Evolutionary conservation across 2,329 filamentous ascomycete genomes (phyloP).

Genomic region (Lasiodiplodia gonubiensis): DNA sequence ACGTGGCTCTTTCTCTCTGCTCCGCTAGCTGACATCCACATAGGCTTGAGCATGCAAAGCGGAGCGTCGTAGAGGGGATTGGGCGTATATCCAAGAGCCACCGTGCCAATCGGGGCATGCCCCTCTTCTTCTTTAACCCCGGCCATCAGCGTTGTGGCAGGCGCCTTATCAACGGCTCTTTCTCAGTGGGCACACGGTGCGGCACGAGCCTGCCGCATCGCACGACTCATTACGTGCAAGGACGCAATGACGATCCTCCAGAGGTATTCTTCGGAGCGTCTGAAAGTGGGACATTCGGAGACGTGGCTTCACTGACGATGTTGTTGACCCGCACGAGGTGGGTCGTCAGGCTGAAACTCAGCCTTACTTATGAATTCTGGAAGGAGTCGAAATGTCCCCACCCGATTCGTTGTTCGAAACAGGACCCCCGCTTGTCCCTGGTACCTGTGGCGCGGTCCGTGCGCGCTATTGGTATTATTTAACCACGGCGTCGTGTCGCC

Average conservation of each 20-base stretch:
- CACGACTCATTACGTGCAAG: too few species aligned
- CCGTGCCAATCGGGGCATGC: not conserved
- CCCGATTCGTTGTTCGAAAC: not conserved
- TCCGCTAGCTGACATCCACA: conserved; percentile 1
- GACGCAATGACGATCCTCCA: not conserved
- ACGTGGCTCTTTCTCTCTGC: not conserved
- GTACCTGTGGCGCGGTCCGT: not conserved
- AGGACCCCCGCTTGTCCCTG: not conserved
- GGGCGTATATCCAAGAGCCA: not conserved
- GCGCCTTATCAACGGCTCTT: not conserved
- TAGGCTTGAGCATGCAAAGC: not conserved
- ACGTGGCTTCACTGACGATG: not conserved
- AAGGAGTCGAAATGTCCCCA: too few species aligned
- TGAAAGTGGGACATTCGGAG: not conserved
- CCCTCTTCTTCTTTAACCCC: not conserved
- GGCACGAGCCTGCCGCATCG: not conserved
- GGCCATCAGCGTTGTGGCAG: not conserved
- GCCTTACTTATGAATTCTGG: not conserved
- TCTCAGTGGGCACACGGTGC: not conserved
- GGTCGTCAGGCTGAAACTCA: not conserved
- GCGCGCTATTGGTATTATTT: not conserved
- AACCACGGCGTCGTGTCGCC: not conserved
- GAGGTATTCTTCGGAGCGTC: not conserved
- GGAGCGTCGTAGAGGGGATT: not conserved
- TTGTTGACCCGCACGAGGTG: not conserved